Evolutionary conservation across 441 rosid species (phyloP).

Genomic region (Hura crepitans): DNA sequence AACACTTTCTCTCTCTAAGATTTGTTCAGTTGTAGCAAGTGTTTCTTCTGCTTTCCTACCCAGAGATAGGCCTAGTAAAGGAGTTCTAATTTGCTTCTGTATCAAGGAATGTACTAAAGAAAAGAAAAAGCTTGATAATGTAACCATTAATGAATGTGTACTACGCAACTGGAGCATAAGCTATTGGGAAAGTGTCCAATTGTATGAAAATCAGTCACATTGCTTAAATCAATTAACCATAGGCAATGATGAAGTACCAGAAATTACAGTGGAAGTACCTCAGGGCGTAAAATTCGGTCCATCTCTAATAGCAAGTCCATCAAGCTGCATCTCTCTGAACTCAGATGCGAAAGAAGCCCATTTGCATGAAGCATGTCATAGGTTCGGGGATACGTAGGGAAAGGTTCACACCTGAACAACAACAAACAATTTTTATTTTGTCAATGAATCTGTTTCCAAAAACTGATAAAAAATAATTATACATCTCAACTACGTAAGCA

Average conservation of each 20-base stretch:
- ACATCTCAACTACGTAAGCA: neutral
- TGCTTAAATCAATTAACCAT: conserved; percentile 8
- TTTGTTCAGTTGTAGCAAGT: neutral
- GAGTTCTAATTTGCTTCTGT: neutral
- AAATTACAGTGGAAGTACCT: conserved; percentile 43
- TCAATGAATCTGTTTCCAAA: neutral
- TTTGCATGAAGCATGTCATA: conserved; percentile 94
- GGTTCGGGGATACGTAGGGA: conserved; percentile 96
- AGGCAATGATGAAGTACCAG: conserved; percentile 1
- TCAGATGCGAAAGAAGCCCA: conserved; percentile 72
- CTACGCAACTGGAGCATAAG: neutral
- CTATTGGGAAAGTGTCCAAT: neutral
- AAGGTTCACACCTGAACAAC: conserved; percentile 83
- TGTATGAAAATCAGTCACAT: conserved; percentile 10
- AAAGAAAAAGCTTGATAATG: neutral
- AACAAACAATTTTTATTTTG: conserved; percentile 9
- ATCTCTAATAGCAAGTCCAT: conserved; percentile 82
- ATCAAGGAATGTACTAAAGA: neutral
- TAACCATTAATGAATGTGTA: neutral
- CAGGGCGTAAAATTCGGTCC: conserved; percentile 94
- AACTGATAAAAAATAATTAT: neutral
- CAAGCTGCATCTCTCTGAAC: conserved; percentile 59
- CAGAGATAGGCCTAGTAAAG: neutral
- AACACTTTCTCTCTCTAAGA: neutral
- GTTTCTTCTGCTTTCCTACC: neutral